Evolutionary conservation across 106 monocot species (phyloP).

Genomic region (Hemerocallis citrina): DNA sequence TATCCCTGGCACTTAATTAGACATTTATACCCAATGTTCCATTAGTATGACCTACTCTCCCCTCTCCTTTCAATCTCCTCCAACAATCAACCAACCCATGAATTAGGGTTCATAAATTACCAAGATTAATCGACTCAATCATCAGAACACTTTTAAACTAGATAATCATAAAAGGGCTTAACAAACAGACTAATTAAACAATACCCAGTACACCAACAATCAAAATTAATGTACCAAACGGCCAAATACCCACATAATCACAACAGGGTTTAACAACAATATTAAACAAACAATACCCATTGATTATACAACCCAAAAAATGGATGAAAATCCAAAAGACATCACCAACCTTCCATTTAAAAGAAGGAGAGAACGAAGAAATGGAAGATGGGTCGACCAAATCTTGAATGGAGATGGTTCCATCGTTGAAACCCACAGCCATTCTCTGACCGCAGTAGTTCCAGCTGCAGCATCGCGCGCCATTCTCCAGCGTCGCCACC

Average conservation of each 20-base stretch:
- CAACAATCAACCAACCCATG: no score
- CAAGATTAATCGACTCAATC: no score
- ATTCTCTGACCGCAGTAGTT: conserved; percentile 77
- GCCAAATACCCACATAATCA: background rate
- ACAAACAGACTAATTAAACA: no score
- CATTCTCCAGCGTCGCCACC: conserved; percentile 62
- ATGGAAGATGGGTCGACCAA: conserved; percentile 34
- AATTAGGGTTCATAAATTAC: no score
- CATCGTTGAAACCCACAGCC: conserved; percentile 68
- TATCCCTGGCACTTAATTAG: no score
- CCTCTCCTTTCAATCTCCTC: no score
- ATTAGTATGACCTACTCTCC: no score
- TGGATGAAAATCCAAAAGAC: background rate
- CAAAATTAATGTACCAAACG: no score
- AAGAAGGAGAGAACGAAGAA: conserved; percentile 34
- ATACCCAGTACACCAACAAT: no score
- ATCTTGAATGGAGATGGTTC: conserved; percentile 63
- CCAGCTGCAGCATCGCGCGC: conserved; percentile 72
- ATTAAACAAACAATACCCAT: background rate
- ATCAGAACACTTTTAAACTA: no score
- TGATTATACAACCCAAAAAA: background rate
- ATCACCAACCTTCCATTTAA: conserved; percentile 51
- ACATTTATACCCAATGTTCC: no score
- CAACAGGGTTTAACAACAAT: background rate
- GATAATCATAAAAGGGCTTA: no score